Evolutionary conservation across 306 rosid genomes (phyloP).

Genomic region (Adenanthera pavonina): DNA sequence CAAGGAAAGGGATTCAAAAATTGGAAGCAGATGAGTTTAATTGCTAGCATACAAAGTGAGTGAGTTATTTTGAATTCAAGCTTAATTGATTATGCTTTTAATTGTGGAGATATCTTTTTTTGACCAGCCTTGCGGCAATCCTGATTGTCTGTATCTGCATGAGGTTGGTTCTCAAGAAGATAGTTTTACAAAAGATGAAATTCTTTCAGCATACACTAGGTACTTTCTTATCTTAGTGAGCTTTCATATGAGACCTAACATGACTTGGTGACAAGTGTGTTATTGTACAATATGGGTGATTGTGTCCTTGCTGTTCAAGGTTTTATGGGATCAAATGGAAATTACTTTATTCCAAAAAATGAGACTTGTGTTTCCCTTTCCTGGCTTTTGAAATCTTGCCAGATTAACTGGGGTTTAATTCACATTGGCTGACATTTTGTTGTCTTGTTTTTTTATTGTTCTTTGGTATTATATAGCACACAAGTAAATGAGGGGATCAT

Average conservation of each 20-base stretch:
- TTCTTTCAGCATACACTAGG: conserved; percentile 88
- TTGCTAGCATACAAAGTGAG: not conserved
- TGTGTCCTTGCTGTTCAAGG: not conserved
- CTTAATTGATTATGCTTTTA: conserved; percentile 24
- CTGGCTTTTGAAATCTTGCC: conserved; percentile 23
- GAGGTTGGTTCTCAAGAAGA: conserved; percentile 91
- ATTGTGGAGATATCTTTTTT: conserved; percentile 28
- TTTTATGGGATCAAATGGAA: not conserved
- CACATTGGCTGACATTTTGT: not conserved
- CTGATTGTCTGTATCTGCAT: conserved; percentile 93
- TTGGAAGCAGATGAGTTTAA: not conserved
- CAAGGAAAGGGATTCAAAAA: not conserved
- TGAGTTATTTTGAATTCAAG: not conserved
- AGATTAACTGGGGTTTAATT: conserved; percentile 13
- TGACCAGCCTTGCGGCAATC: conserved; percentile 94
- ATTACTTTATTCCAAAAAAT: not conserved
- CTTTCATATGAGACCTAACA: not conserved
- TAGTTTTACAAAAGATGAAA: conserved; percentile 98
- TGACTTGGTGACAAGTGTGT: conserved; percentile 6
- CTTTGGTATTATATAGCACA: not conserved
- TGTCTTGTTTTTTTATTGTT: not conserved
- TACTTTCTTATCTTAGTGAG: conserved; percentile 41
- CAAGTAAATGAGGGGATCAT: conserved; percentile 1
- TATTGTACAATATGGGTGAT: conserved; percentile 15
- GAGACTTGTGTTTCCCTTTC: conserved; percentile 4